Evolutionary conservation across 2,329 filamentous ascomycete genomes (phyloP).

Genomic region (Ophiostoma ips): DNA sequence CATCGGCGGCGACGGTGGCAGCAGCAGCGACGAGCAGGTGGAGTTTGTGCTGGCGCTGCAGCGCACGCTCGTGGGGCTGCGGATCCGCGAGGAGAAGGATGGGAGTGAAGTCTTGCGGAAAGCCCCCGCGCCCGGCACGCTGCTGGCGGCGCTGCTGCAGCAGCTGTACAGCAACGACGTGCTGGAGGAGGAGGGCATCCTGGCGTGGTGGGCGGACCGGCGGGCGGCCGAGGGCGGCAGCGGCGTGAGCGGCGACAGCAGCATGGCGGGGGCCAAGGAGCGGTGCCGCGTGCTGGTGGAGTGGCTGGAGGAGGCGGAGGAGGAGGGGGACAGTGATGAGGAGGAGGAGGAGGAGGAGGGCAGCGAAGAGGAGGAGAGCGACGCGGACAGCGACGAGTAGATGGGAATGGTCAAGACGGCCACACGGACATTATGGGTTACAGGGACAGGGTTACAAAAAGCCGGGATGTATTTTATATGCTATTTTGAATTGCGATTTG

Average conservation of each 20-base stretch:
- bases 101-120: background rate
- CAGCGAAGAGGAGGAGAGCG: slow-evolving; percentile 3
- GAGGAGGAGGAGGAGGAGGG: slow-evolving; percentile 29
- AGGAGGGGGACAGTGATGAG: slow-evolving; percentile 54
- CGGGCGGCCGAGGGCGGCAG: slow-evolving; percentile 51
- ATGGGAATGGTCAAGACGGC: too few relatives aligned
- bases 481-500: too few relatives aligned
- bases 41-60: slow-evolving; percentile 77
- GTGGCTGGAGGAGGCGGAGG: slow-evolving; percentile 65
- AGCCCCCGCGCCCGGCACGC: slow-evolving; percentile 31
- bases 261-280: slow-evolving; percentile 53
- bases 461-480: too few relatives aligned
- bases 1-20: slow-evolving; percentile 36
- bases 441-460: too few relatives aligned
- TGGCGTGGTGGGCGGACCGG: slow-evolving; percentile 76
- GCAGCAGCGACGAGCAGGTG: slow-evolving; percentile 67
- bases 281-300: slow-evolving; percentile 71
- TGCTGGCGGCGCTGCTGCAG: slow-evolving; percentile 68
- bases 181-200: slow-evolving; percentile 75
- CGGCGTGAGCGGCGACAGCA: slow-evolving; percentile 10
- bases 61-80: slow-evolving; percentile 53
- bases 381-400: slow-evolving; percentile 6
- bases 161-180: slow-evolving; percentile 76
- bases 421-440: background rate
- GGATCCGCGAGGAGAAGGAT: slow-evolving; percentile 9